Evolutionary conservation across 176 grass and related monocot species (phyloP), one percentile per base, ranked within the genome.

Genomic region (Bonia amplexicaulis): DNA sequence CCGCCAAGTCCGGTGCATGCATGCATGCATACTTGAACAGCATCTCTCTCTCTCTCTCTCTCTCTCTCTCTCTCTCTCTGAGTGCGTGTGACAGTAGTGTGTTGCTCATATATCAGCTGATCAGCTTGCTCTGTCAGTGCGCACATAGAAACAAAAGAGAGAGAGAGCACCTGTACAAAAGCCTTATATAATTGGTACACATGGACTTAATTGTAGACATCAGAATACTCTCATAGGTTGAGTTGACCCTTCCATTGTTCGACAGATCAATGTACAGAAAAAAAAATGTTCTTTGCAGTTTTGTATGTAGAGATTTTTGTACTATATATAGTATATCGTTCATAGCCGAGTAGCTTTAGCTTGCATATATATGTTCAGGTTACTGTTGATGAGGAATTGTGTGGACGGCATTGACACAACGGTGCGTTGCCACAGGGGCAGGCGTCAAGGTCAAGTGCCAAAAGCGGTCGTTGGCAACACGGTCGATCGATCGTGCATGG

Each of bases 171-270:
- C 73, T 57, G 78, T 78, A 10, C 72, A 26, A 29, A 47, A 79
- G 79, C 78, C 78, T 52, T 66, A 69, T 58, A 86, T 86, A 62
- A 90, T 90, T 90, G 88, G 41, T 60, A 31, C 84, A 53, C 57
- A n/a, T 23, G 52, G 52, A 55, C 52, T 14, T 46, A 12, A 10
- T 46, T 49, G 6, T 55, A 55, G 17, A 55, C 53, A 22, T 22
- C 53, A 55, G 19, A 8, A 20, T 55, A 8, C 51, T 4, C 51
- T 53, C 51, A 20, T 19, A 0, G 52, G 16, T 13, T 48, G 46
- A 48, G 46, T 54, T 54, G 16, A 8, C 17, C 6, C 0, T 16
- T 19, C 52, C 3, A 9, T 22, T 3, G 19, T 19, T 9, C 19
- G 3, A 9, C 19, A 19, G 7, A 20, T 20, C 17, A 54, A 20